phyloP scores from a whole-genome alignment of 1,284 basidiomycete species.

The Ustilago sp. region DNA sequence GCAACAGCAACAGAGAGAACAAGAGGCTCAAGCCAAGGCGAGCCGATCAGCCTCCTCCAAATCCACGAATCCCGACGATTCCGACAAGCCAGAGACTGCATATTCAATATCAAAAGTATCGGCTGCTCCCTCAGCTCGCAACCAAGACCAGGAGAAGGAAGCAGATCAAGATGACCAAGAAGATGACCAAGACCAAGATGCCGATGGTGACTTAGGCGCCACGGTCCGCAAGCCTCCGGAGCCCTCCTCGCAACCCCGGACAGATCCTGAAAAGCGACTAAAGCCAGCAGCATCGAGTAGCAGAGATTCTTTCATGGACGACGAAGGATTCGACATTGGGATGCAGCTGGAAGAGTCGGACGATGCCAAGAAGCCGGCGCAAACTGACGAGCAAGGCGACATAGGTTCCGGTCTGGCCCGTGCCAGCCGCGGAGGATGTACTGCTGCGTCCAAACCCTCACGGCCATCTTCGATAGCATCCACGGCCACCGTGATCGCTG shows the following conservation, averaged over 20 bases:
- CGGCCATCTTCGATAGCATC: constrained; percentile 13
- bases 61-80: neutral
- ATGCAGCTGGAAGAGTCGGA: constrained; percentile 25
- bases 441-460: neutral
- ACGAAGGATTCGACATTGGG: constrained; percentile 35
- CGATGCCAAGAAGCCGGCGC: neutral
- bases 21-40: neutral
- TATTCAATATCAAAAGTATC: neutral
- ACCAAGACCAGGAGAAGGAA: neutral
- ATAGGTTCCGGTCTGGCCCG: constrained; percentile 6
- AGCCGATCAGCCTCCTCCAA: neutral
- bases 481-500: constrained; percentile 32
- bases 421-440: neutral
- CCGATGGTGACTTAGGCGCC: constrained; percentile 42
- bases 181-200: constrained; percentile 15
- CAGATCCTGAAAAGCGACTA: neutral
- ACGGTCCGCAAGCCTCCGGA: neutral
- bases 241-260: neutral
- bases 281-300: neutral
- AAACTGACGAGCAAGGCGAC: constrained; percentile 11
- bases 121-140: neutral
- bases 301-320: constrained; percentile 8
- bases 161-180: constrained; percentile 1
- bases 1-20: constrained; percentile 19
- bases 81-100: neutral